Evolutionary conservation across 257 asterid species (phyloP), one percentile per base, ranked within the genome.

Genomic region (Thymus mandschuricus): DNA sequence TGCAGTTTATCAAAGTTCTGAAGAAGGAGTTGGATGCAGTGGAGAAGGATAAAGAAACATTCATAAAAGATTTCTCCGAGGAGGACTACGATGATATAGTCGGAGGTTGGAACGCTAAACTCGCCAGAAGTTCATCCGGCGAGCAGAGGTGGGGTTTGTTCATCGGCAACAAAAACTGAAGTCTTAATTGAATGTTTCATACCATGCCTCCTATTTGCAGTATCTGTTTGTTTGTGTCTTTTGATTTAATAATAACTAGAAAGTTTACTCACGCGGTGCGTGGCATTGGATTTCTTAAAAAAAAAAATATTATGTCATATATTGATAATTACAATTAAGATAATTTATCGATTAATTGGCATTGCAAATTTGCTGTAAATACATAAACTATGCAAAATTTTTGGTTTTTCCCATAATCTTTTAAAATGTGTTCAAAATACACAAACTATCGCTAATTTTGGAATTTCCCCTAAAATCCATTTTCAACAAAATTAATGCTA

Each of bases 61-160:
- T 95, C 52, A 81, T 95, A 67, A 63, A 56, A 0, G 97, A 95
- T 78, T 95, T 95, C 84, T 95, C 98, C 15, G 89, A 92, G 76
- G 77, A 84, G 43, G 89, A 80, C 82, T 85, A 80, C 33, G 60
- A 85, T 4, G 95, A 88, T 7, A 92, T 92, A 48, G 95, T 90
- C 5, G 92, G 89, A 49, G 97, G 97, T 7, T 92, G 98, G 98
- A 86, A 88, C 10, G 79, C 97, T 13, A 92, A 92, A 87, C 86
- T 89, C n/a, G 59, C 78, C 35, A 69, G 98, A 75, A 89, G 88
- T 69, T 80, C 95, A 29, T 84, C 93, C 1, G 99, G 97, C 2
- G 97, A 94, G 89, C 99, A 94, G 87, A 84, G 87, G 76, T 91
- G 99, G 99, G 99, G 99, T 61, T 78, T 94, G 84, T 91, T 94